A percentile compares a stretch with the other conserved stretches of the same genome.
phyloP scores from a whole-genome alignment of 202 grass and related monocot genomes.

The Brachypodium distachyon region DNA sequence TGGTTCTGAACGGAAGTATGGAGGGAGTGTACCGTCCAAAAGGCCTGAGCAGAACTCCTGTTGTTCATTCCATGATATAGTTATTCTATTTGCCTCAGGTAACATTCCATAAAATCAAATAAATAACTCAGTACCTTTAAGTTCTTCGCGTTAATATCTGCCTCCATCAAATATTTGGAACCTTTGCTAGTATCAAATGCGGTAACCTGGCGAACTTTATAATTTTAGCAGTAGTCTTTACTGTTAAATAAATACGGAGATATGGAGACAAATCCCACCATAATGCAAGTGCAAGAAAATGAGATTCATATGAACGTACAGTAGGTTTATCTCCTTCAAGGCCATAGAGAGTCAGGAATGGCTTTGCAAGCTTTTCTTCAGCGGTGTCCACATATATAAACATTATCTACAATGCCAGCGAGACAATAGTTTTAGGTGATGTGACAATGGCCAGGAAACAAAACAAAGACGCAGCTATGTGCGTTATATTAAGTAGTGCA shows the following conservation, averaged over 20 bases:
- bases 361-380: slow-evolving; percentile 96
- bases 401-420: slow-evolving; percentile 60
- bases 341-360: slow-evolving; percentile 81
- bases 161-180: slow-evolving; percentile 83
- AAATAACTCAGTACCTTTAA: slow-evolving; percentile 47
- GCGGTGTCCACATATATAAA: slow-evolving; percentile 81
- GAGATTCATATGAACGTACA: slow-evolving; percentile 39
- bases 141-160: slow-evolving; percentile 57
- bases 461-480: slow-evolving; percentile 1
- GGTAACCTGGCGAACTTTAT: slow-evolving; percentile 53
- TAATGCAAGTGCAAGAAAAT: background rate
- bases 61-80: slow-evolving; percentile 20
- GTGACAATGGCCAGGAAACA: background rate
- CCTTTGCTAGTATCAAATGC: slow-evolving; percentile 82
- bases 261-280: background rate
- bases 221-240: slow-evolving; percentile 3
- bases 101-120: slow-evolving; percentile 9
- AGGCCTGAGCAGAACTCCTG: slow-evolving; percentile 83
- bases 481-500: background rate
- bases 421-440: slow-evolving; percentile 23
- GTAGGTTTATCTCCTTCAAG: slow-evolving; percentile 65
- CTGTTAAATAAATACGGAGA: background rate
- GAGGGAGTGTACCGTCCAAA: slow-evolving; percentile 48
- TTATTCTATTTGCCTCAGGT: slow-evolving; percentile 8
- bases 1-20: slow-evolving; percentile 78